These are phyloP conservation scores for Schwanniomyces sp. DNA, from an alignment of 805 yeast genomes.

Conservation along the genomic window DNA sequence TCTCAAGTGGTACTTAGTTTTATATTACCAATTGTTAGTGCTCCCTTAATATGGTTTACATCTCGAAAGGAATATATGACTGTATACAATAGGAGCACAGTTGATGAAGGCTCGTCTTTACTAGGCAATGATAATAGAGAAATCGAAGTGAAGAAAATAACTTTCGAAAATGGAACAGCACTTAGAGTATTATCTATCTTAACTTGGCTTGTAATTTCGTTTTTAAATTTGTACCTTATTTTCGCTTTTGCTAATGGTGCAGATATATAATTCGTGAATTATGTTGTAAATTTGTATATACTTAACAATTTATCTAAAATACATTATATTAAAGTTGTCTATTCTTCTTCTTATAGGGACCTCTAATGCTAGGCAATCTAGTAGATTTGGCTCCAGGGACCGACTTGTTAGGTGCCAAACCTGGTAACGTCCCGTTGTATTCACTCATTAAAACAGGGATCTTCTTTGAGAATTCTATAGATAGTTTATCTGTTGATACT, in stretches of 20 bases:
- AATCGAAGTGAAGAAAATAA: constrained; percentile 18
- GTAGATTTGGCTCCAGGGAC: constrained; percentile 15
- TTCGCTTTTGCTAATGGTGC: constrained; percentile 42
- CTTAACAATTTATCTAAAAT: constrained; percentile 1
- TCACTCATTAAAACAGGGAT: constrained; percentile 74
- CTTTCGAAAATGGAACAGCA: constrained; percentile 40
- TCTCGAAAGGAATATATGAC: constrained; percentile 39
- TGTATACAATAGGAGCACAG: constrained; percentile 24
- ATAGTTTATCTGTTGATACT: constrained; percentile 22
- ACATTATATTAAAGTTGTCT: constrained; percentile 8
- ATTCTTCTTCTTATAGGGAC: constrained; percentile 37
- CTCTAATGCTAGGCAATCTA: constrained; percentile 39
- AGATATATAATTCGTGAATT: constrained; percentile 24
- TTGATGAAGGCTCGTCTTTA: constrained; percentile 13
- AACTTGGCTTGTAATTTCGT: constrained; percentile 42
- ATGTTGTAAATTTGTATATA: not conserved
- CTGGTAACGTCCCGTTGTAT: constrained; percentile 80
- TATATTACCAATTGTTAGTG: constrained; percentile 43
- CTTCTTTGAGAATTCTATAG: constrained; percentile 32
- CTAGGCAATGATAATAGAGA: constrained; percentile 6
- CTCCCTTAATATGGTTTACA: constrained; percentile 47
- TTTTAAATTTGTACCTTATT: constrained; percentile 40
- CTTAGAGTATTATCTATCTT: constrained; percentile 30
- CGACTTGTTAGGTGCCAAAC: constrained; percentile 34
- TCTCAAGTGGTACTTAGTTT: constrained; percentile 46